Base-by-base conservation (phyloP, 1,139 yeast species). In the Kluyveromyces sp. region DNA sequence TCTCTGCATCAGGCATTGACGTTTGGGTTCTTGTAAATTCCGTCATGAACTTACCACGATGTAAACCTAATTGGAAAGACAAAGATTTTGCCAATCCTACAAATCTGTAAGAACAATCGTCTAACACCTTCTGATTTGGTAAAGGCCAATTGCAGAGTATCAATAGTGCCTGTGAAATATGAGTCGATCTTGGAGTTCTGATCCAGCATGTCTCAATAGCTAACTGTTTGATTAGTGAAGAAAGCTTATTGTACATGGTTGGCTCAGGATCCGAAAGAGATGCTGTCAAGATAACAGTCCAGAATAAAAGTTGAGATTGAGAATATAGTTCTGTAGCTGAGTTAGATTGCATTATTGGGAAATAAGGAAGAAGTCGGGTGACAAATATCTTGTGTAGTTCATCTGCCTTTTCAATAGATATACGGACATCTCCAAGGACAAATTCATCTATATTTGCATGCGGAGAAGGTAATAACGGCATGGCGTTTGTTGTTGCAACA, bases 151-250 rank as follows among this genome's bases (percentile, higher is more conserved):
- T 79, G 25, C 94, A 81, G 37, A 90, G 71, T 35, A 90, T 83
- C 30, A 89, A 69, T 40, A 90, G 70, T 0, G 96, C 95, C 62
- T 90, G 97, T 7, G 90, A 88, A 34, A 89, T 90, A 61, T 89
- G 96, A 0, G 97, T 87, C 3, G 96, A 86, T 59, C 97, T 73
- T 2, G 97, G 96, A 0, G 97, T 89, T 51, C 90, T 73, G 46
- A 88, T 81, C 95, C 96, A 88, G 65, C 96, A 88, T 0, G 95
- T 87, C 60, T 87, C 95, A 50, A 88, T 87, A 0, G 96, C 96
- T 53, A 89, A 69, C 61, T 87, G 95, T 60, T 87, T 87, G 55
- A 90, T 86, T 37, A 87, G 70, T 1, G 87, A 77, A 15, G 95
- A 83, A 43, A 89, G 71, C 37, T 84, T 77, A 68, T 80, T 78